Evolutionary conservation across 139 green algal species (phyloP), one percentile per base, ranked within the genome.

Genomic region (Asterochloris sp.): DNA sequence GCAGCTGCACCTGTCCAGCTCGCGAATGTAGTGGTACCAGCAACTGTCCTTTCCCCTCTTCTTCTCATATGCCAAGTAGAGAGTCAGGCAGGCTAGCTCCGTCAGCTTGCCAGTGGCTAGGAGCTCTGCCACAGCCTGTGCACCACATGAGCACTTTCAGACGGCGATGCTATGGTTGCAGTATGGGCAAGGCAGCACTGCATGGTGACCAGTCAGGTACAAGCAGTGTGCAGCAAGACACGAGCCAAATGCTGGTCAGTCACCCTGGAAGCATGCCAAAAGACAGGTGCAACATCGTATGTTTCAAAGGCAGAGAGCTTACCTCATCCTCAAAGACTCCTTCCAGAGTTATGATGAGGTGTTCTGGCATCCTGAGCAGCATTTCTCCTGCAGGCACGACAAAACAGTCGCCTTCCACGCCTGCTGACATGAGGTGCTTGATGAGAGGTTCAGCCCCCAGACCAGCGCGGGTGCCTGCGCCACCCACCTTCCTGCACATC

Each of bases 31-130:
- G 9, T 90, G 86, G 69, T 93, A 87, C 93, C 94, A 98, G 81
- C 93, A 94, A 12, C 84, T 90, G 63, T 92, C 78, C 73, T 84
- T 88, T 13, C 81, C 91, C n/a, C 78, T 89, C 91, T 97, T 98
- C 90, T 99, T 99, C 89, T 99, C 96, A 81, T 98, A 96, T 88
- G 96, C 96, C 29, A 99, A 88, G 88, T 96, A 98, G 19, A 98
- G 89, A 11, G 95, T 91, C 60, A 98, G 88, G 78, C 88, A 94
- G 1, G 95, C 91, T 76, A 99, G 87, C 90, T 98, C 96, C 29
- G 84, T 93, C 68, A 98, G 93, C 89, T 98, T 98, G 83, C 93
- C 91, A 19, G 94, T 96, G 8, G 95, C 98, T 15, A 99, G 86
- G 84, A 98, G 89, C 89, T 99, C 96, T 15, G 94, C 96, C 83